These are phyloP conservation scores for Colletotrichum viniferum DNA, from an alignment of 2,329 filamentous ascomycete genomes.

Conservation along the genomic window DNA sequence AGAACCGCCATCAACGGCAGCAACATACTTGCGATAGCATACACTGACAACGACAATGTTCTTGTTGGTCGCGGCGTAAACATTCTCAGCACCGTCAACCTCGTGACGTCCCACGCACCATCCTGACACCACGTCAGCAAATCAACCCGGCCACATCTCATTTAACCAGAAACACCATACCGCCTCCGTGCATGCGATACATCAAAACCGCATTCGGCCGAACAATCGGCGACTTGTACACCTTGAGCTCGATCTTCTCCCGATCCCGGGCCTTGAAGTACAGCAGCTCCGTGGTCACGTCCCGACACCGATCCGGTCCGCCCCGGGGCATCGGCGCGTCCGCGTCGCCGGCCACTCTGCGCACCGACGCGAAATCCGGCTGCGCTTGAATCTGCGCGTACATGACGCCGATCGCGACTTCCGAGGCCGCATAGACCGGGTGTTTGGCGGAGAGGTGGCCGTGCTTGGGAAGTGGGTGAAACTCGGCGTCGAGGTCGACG, in stretches of 20 bases:
- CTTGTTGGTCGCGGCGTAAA: conserved; percentile 31
- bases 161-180: background rate
- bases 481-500: conserved; percentile 29
- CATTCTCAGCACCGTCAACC: conserved; percentile 38
- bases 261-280: conserved; percentile 37
- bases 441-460: conserved; percentile 32
- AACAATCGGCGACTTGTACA: conserved; percentile 33
- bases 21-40: conserved; percentile 37
- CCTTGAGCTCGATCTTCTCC: conserved; percentile 36
- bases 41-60: conserved; percentile 41
- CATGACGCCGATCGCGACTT: conserved; percentile 30
- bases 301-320: conserved; percentile 35
- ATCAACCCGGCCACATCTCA: background rate
- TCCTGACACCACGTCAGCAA: background rate
- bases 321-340: conserved; percentile 28
- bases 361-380: conserved; percentile 27
- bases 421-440: background rate
- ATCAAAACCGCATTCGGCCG: conserved; percentile 26
- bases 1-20: background rate
- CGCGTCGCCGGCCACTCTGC: conserved; percentile 28
- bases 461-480: conserved; percentile 37
- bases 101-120: conserved; percentile 37
- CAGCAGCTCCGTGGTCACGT: conserved; percentile 32
- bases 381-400: conserved; percentile 30
- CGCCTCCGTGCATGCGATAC: conserved; percentile 41